Evolutionary conservation across 2,329 filamentous ascomycete genomes (phyloP).

Genomic region (Trichoderma guizhouense): DNA sequence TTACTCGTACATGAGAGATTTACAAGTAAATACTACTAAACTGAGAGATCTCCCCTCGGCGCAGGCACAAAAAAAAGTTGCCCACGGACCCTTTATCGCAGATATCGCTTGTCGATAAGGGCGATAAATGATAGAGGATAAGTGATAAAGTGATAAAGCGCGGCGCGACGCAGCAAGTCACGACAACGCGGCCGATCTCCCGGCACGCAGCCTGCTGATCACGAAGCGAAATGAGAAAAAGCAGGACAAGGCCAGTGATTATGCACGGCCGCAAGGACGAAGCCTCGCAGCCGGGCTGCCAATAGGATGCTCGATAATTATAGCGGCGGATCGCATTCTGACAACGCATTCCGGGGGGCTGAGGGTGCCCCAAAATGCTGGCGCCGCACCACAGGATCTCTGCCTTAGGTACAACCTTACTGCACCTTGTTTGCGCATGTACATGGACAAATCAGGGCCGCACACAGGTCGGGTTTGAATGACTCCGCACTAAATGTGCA

Average conservation of each 20-base stretch:
- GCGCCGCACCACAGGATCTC: neutral
- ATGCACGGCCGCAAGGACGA: neutral
- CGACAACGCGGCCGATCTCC: neutral
- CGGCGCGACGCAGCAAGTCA: neutral
- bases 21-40: neutral
- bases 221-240: neutral
- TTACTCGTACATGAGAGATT: constrained; percentile 5
- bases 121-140: constrained; percentile 2
- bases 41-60: neutral
- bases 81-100: neutral
- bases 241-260: neutral
- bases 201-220: neutral
- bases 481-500: constrained; percentile 1
- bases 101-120: constrained; percentile 16
- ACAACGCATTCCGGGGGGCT: neutral
- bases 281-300: neutral
- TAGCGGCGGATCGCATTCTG: neutral
- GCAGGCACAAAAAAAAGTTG: neutral
- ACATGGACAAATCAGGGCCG: neutral
- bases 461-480: neutral
- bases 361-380: neutral
- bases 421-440: neutral
- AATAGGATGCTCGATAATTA: neutral
- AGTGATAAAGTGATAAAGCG: neutral
- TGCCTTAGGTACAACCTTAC: neutral